Conservation (phyloP, 2,329 filamentous ascomycete genomes). For the Exophiala sp. region DNA sequence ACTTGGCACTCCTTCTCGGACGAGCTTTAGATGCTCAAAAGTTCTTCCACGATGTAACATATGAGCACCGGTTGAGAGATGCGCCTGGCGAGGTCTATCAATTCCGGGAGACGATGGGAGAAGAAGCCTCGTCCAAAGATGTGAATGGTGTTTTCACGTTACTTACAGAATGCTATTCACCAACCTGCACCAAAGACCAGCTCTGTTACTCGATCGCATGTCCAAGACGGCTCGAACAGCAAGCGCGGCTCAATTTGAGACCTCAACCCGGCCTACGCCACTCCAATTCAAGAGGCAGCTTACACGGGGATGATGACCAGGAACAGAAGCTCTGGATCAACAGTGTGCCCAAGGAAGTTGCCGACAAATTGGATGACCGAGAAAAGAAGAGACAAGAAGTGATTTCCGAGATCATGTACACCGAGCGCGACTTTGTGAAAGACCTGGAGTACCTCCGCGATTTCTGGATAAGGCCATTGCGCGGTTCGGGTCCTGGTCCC, state of each 20-base stretch:
- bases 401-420: conserved; percentile 98
- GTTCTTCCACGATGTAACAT: conserved; percentile 98
- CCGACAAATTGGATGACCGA: conserved; percentile 77
- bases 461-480: conserved; percentile 94
- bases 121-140: conserved; percentile 63
- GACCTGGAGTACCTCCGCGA: conserved; percentile 95
- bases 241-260: conserved; percentile 88
- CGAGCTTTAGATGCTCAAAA: conserved; percentile 94
- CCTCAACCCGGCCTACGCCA: conserved; percentile 79
- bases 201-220: conserved; percentile 98
- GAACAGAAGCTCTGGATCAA: conserved; percentile 99
- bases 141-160: conserved; percentile 97
- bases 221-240: conserved; percentile 85
- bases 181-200: conserved; percentile 90
- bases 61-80: conserved; percentile 90
- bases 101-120: conserved; percentile 82
- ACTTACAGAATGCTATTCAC: conserved; percentile 94
- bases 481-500: conserved; percentile 56
- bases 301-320: conserved; percentile 83
- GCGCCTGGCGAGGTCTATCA: conserved; percentile 95
- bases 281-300: conserved; percentile 61
- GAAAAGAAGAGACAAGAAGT: conserved; percentile 98
- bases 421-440: conserved; percentile 97
- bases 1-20: conserved; percentile 82
- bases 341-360: conserved; percentile 89